These are phyloP conservation scores for Gaillardinia entomophila DNA, from an alignment of 805 yeast species.

Conservation along the genomic window DNA sequence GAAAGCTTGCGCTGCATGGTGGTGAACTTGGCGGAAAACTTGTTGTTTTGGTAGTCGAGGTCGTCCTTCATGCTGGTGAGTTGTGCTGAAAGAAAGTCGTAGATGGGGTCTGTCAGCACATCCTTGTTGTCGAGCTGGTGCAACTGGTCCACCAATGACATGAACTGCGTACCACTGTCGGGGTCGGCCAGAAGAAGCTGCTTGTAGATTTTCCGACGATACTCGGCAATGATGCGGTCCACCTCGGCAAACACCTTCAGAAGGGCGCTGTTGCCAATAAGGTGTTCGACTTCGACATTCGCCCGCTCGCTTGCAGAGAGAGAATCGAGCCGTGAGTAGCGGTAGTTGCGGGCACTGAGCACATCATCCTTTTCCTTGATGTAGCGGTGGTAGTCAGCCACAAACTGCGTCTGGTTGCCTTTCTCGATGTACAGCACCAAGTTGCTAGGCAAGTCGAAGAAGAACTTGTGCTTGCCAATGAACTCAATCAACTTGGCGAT, in stretches of 20 bases:
- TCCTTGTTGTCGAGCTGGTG: constrained; percentile 25
- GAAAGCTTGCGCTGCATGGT: constrained; percentile 31
- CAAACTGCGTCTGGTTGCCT: constrained; percentile 30
- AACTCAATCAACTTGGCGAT: constrained; percentile 30
- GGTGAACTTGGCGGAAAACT: constrained; percentile 29
- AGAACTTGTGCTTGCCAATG: constrained; percentile 20
- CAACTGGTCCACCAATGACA: constrained; percentile 33
- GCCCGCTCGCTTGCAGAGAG: constrained; percentile 3
- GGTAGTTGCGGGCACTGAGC: constrained; percentile 5
- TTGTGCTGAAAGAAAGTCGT: constrained; percentile 30
- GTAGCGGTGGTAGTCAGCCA: constrained; percentile 28
- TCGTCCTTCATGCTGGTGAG: constrained; percentile 24
- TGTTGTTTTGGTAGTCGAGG: constrained; percentile 28
- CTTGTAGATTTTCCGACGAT: constrained; percentile 26
- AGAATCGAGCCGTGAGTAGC: too few species aligned
- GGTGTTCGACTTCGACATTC: constrained; percentile 18
- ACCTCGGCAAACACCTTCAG: constrained; percentile 25
- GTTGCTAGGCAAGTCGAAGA: constrained; percentile 32
- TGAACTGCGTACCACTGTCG: constrained; percentile 18
- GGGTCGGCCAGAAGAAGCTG: constrained; percentile 35
- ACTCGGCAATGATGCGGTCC: constrained; percentile 27
- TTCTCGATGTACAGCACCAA: constrained; percentile 20
- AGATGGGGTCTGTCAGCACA: constrained; percentile 21
- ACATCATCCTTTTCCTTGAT: constrained; percentile 19
- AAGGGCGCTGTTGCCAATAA: constrained; percentile 23